phyloP scores from a whole-genome alignment of 805 yeast genomes.

The Kodamaea restingae region DNA sequence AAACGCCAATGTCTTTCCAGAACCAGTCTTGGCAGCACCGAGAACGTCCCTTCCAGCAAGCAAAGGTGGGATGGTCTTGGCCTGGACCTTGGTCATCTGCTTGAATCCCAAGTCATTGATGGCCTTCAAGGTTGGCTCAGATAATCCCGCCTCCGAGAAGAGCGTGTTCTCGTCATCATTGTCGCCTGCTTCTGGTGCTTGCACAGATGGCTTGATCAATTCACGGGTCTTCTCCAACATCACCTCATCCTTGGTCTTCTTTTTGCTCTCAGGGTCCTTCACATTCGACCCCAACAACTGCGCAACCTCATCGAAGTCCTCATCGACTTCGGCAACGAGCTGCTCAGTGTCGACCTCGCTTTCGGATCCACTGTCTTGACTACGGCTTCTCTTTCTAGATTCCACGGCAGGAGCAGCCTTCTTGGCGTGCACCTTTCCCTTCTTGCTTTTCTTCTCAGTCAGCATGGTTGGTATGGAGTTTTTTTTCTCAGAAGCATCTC shows the following conservation, averaged over 20 bases:
- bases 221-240: constrained; percentile 18
- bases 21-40: constrained; percentile 99
- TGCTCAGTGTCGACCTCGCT: constrained; percentile 36
- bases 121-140: constrained; percentile 79
- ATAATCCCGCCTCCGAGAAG: constrained; percentile 50
- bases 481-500: constrained; percentile 12
- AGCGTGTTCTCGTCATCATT: constrained; percentile 27
- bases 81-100: constrained; percentile 91
- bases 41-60: constrained; percentile 95
- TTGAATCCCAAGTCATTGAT: constrained; percentile 85
- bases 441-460: constrained; percentile 9
- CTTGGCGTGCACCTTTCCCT: constrained; percentile 5
- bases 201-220: constrained; percentile 29
- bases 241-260: constrained; percentile 16
- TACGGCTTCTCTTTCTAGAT: constrained; percentile 22
- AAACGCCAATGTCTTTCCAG: constrained; percentile 96
- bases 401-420: constrained; percentile 13
- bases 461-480: constrained; percentile 10
- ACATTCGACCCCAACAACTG: constrained; percentile 45
- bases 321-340: constrained; percentile 51
- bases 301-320: constrained; percentile 56
- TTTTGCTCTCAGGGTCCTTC: constrained; percentile 37
- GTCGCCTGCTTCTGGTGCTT: constrained; percentile 21
- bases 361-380: constrained; percentile 16
- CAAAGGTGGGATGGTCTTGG: constrained; percentile 93